Evolutionary conservation across 2,329 filamentous ascomycete species (phyloP), one percentile per base, ranked within the genome.

Genomic region (Chaetomium sp.): DNA sequence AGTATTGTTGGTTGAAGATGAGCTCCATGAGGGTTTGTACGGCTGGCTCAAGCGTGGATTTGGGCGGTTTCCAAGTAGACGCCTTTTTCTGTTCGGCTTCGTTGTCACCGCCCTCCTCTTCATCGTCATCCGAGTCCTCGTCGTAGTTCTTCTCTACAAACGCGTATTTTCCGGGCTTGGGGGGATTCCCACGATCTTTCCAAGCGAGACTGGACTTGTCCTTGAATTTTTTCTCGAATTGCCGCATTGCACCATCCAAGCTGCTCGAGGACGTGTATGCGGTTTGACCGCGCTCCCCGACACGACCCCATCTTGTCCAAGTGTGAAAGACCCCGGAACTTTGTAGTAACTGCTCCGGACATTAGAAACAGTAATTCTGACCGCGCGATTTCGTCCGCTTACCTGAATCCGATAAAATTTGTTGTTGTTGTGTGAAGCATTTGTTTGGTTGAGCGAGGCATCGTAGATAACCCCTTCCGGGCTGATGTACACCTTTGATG

Each of bases 251-350:
- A 33, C 72, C 67, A 0, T 60, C 60, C 1, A 84, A 65, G 1
- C 59, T 63, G 4, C 76, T 75, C 32, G 66, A 53, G 19, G 75
- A 76, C 1, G 82, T 67, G 2, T 69, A 52, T 10, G 72, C 74
- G 11, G 66, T 74, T 62, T 81, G 76, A 5, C 83, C 83, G 9
- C 62, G 65, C 54, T 85, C 82, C 6, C 83, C 82, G 27, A 95
- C 89, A 27, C 90, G 82, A 27, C 90, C 90, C 88, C 88, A 95
- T 55, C 88, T 79, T 2, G 86, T 89, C 87, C 87, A 92, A 0
- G 81, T 27, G 19, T 27, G 19, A 27, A 27, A 27, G 19, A 27
- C 19, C 2, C 19, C 19, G 3, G 19, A 27, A 27, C 19, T 27
- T 27, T 27, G 19, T 27, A 27, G 19, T 27, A 27, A 27, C 19